Base-by-base conservation (phyloP, 2,329 filamentous ascomycete species). In the Fusarium ambrosium region DNA sequence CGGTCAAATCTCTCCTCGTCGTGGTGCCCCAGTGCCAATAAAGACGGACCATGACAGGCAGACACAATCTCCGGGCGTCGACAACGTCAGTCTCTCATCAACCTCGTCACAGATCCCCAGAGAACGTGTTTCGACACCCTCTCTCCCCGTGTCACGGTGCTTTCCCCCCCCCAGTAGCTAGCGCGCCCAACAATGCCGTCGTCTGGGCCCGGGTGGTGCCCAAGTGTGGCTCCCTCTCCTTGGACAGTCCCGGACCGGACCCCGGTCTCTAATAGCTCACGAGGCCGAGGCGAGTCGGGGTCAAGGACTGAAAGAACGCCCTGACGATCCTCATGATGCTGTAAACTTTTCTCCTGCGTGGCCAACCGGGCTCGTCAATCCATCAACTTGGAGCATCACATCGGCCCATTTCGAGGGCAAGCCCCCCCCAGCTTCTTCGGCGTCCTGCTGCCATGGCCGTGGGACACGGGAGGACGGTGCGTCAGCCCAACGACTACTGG, bases 391-490 rank as follows among this genome's bases (percentile, higher is more conserved):
- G 45, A 32, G 32, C 58, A 58, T 53, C 45, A 41, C 29, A 11
- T 51, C 29, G 56, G 48, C 59, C 43, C 45, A 66, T 66, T 48
- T 60, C 41, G 18, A 51, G 51, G 37, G 29, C 51, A 64, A 48
- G 34, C 24, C 56, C 56, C 61, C 61, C 53, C 61, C 43, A 37
- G 36, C 61, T 27, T 39, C 32, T 59, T 62, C n/a, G 51, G 51
- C 32, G 60, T 43, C 58, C 67, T 76, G 37, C 62, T 73, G 69
- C 70, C 62, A 69, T 73, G 63, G 58, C 66, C 64, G 60, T 64
- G 63, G 71, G 66, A 72, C 70, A 58, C 32, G 53, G 36, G 60
- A 62, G 41, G 43, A 43, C 34, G 64, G 68, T 66, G 58, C 43
- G 66, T 66, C 68, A 66, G 65, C 62, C 62, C 62, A 64, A 67